Percentiles rank a stretch among this genome's conserved stretches.
Evolutionary conservation across 495 filamentous ascomycete species (phyloP).

Genomic region (Penicillium manginii): DNA sequence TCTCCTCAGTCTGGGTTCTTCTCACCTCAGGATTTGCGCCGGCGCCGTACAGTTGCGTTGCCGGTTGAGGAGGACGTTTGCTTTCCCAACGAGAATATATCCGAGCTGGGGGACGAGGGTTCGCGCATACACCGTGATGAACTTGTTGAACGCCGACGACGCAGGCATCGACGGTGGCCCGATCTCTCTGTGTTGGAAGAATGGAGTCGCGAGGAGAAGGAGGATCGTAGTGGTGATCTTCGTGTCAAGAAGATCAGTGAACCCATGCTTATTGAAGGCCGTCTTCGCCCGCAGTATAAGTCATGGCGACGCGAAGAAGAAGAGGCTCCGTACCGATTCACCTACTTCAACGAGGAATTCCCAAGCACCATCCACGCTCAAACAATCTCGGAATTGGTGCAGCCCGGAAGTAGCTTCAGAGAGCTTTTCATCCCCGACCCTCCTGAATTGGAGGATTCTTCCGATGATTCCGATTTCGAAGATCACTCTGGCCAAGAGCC

Average conservation of each 20-base stretch:
- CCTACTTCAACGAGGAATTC: constrained; percentile 98
- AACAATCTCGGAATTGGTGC: constrained; percentile 87
- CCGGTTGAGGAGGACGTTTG: constrained; percentile 87
- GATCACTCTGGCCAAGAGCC: constrained; percentile 20
- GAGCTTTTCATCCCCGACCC: constrained; percentile 85
- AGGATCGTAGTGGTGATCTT: constrained; percentile 83
- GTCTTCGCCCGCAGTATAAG: constrained; percentile 77
- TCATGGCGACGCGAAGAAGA: constrained; percentile 88
- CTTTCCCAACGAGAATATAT: constrained; percentile 79
- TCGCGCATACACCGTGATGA: constrained; percentile 42
- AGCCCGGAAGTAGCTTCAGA: constrained; percentile 78
- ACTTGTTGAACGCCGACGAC: constrained; percentile 55
- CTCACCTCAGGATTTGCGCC: constrained; percentile 43
- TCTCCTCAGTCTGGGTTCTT: constrained; percentile 36
- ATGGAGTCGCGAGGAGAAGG: constrained; percentile 90
- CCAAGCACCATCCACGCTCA: constrained; percentile 93
- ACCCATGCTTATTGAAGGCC: constrained; percentile 86
- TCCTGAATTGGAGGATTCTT: constrained; percentile 63
- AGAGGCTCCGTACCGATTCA: constrained; percentile 91
- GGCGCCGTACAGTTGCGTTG: constrained; percentile 55
- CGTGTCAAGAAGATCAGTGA: constrained; percentile 91
- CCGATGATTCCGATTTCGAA: constrained; percentile 64
- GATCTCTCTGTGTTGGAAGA: constrained; percentile 80
- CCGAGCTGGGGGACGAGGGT: constrained; percentile 77
- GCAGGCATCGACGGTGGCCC: constrained; percentile 63